Base-by-base conservation (phyloP, 768 basidiomycete species). In the Mycena maculata region DNA sequence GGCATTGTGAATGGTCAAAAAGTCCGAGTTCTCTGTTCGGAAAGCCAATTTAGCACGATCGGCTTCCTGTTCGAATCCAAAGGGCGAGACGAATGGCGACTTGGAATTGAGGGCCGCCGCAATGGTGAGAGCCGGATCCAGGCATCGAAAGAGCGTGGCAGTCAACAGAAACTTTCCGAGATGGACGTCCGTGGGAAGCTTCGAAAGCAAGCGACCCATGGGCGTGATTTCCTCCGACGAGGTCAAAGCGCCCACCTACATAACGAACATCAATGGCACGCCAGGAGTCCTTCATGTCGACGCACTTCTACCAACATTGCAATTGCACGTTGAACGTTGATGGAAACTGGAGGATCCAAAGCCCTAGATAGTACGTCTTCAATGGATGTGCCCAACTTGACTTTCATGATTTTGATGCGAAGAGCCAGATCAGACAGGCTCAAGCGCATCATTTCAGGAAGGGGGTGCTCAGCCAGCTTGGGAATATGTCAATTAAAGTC, bases 61-160 rank as follows among this genome's bases (percentile, higher is more conserved):
- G 0, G 96, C 96, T 72, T 95, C 92, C 63, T 88, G 83, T 77
- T 98, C 96, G 48, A 90, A 82, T 3, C 97, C 96, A 64, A 97
- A 87, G 0, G 97, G 96, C 3, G 92, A 87, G 23, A 98, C 77
- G 76, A 98, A 99, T 0, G 96, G 97, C 2, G 93, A 94, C 77
- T 98, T 99, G 1, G 94, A 91, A 74, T 93, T 96, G 44, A 99
- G 81, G 1, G 93, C 88, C 8, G 97, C 97, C 18, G 95, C 95
- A 65, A 99, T 96, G 7, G 97, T 98, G 53, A 99, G 83, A n/a
- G 95, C 97, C 2, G 96, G 94, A 78, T 99, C 97, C 67, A 99
- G 81, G 76, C 97, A 99, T 48, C 89, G 88, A 76, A 98, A 93
- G 41, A 95, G 76, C 2, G 91, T 90, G 7, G 96, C 92, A 27